Base-by-base conservation (phyloP, 2,329 filamentous ascomycete genomes). In the Fusarium liriodendri region DNA sequence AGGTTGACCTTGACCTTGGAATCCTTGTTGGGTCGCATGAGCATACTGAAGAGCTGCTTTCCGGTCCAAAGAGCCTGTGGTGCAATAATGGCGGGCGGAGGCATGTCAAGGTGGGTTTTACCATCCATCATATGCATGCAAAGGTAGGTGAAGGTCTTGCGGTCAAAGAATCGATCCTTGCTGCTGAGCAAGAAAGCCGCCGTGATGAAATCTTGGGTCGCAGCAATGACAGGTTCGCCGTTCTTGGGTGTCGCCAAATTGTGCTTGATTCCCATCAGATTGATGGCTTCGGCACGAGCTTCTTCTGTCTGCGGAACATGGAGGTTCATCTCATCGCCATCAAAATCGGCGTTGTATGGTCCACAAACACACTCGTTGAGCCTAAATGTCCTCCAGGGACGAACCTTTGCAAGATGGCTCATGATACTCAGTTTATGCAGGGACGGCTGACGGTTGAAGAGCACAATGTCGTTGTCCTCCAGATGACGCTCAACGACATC, bases 161-260 rank as follows among this genome's bases (percentile, higher is more conserved):
- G 91, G 78, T 97, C 95, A 79, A 94, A 98, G 83, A 99, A 98
- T 66, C 92, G 90, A 80, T 98, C 96, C 80, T 98, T 98, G 82
- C 92, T 94, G 77, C 95, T 98, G 29, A 98, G 87, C 5, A 98
- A 85, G 80, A 95, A 99, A 0, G 97, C 94, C 5, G 95, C 95
- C 29, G 96, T 98, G 78, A 99, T 98, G 85, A 99, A 99, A 87
- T 99, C 97, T 80, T 99, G 97, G 33, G 97, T 99, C n/a, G 97
- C 96, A 20, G 95, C 95, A 84, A 99, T 98, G 78, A 99, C 97
- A 2, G 97, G 97, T 77, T 98, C 96, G 80, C 97, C 97, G 84
- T 98, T 98, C 83, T 98, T 98, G 1, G 97, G 97, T 0, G 97
- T 99, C 5, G 93, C 93, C 67, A 99, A 84, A 81, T 99, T 99